phyloP scores from a whole-genome alignment of 371 early-diverging fungal genomes.

The Rhizopus microsporus region DNA sequence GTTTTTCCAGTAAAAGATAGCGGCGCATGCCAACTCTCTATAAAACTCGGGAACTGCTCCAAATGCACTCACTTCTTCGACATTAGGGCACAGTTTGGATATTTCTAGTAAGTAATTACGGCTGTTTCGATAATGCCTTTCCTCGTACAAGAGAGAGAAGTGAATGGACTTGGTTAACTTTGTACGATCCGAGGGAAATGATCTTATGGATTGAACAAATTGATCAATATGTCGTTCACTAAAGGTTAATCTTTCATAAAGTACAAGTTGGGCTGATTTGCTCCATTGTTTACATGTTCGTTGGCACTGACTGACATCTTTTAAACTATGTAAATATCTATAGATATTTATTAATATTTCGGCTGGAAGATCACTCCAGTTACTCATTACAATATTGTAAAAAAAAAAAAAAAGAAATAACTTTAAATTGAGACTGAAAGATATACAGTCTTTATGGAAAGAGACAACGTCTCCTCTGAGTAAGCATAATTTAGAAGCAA shows the following conservation, averaged over 20 bases:
- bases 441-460: no score
- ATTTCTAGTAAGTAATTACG: not conserved
- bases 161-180: not conserved
- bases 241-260: conserved; percentile 1
- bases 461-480: no score
- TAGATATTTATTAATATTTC: not conserved
- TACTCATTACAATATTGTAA: not conserved
- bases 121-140: not conserved
- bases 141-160: not conserved
- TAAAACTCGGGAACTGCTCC: not conserved
- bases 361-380: not conserved
- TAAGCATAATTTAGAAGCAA: no score
- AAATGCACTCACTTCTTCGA: not conserved
- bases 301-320: not conserved
- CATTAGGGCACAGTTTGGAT: not conserved
- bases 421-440: not conserved
- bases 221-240: not conserved
- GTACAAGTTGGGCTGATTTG: not conserved
- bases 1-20: conserved; percentile 5
- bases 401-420: no score
- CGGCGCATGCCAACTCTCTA: not conserved
- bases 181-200: not conserved
- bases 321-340: not conserved
- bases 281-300: not conserved
- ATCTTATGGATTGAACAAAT: not conserved